These are phyloP conservation scores for Colletotrichum tamarilloi DNA, from an alignment of 2,329 filamentous ascomycete genomes.

Conservation along the genomic window DNA sequence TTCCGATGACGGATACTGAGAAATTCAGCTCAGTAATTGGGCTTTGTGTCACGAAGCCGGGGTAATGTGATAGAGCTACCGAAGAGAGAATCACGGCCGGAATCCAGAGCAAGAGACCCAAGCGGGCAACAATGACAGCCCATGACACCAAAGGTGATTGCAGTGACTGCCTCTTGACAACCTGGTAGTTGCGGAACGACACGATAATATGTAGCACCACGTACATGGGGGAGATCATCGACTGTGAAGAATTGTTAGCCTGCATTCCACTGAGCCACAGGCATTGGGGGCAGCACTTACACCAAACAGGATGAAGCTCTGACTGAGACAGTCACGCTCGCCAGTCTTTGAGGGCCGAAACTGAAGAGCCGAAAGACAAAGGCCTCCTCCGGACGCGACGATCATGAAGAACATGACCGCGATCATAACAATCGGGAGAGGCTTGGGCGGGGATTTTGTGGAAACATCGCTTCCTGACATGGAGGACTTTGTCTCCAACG, in stretches of 20 bases:
- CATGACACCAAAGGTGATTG: conserved; percentile 46
- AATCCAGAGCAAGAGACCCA: conserved; percentile 43
- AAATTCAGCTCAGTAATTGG: conserved; percentile 38
- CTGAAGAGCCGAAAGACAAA: conserved; percentile 34
- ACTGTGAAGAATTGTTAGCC: conserved; percentile 34
- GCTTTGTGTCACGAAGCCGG: conserved; percentile 38
- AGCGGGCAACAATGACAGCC: conserved; percentile 42
- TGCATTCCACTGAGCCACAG: neutral
- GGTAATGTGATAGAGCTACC: conserved; percentile 39
- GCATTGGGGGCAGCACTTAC: neutral
- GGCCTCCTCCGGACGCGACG: conserved; percentile 30
- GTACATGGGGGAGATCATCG: conserved; percentile 45
- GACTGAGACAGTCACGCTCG: conserved; percentile 32
- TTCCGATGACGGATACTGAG: conserved; percentile 40
- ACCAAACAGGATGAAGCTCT: conserved; percentile 37
- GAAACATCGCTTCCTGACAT: conserved; percentile 35
- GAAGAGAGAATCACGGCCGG: conserved; percentile 40
- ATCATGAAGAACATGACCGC: conserved; percentile 29
- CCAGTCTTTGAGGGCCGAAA: conserved; percentile 27
- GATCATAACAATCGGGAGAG: conserved; percentile 29
- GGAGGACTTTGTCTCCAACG: conserved; percentile 35
- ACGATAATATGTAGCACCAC: conserved; percentile 45
- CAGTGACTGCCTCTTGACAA: conserved; percentile 38
- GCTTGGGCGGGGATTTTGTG: conserved; percentile 31
- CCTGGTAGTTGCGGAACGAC: conserved; percentile 38